These are phyloP conservation scores for Naganishia antarctica DNA, from an alignment of 768 basidiomycete genomes.

Conservation along the genomic window DNA sequence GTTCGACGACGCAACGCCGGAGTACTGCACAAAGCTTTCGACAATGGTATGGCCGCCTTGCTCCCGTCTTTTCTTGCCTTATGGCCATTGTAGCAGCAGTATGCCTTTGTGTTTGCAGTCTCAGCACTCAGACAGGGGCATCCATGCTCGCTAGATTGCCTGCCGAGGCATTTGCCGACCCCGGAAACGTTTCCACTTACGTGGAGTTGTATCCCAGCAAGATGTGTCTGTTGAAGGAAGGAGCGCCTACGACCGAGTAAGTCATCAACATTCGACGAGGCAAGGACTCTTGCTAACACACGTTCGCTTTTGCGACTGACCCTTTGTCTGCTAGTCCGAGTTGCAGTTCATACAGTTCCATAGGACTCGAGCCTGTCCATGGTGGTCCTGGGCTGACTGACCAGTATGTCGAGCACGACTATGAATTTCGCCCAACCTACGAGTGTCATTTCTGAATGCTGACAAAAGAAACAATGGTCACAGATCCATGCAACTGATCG, in stretches of 20 bases:
- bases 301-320: background rate
- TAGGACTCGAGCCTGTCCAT: background rate
- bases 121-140: background rate
- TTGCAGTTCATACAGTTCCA: background rate
- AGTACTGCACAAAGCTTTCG: background rate
- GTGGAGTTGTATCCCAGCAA: background rate
- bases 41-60: background rate
- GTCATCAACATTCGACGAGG: background rate
- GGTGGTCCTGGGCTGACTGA: background rate
- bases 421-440: too few relatives aligned
- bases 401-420: too few relatives aligned
- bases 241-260: background rate
- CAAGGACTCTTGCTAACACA: background rate
- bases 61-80: background rate
- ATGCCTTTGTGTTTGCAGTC: background rate
- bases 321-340: background rate
- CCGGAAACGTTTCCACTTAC: background rate
- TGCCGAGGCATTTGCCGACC: background rate
- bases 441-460: too few relatives aligned
- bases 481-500: slow-evolving; percentile 1
- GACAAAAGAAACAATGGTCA: too few relatives aligned
- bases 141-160: background rate
- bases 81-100: background rate
- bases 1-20: background rate
- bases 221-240: background rate